Percentiles rank a stretch among this genome's conserved stretches.
Evolutionary conservation across 148 eudicot species (phyloP).

Genomic region (Salicornia ramosissima): DNA sequence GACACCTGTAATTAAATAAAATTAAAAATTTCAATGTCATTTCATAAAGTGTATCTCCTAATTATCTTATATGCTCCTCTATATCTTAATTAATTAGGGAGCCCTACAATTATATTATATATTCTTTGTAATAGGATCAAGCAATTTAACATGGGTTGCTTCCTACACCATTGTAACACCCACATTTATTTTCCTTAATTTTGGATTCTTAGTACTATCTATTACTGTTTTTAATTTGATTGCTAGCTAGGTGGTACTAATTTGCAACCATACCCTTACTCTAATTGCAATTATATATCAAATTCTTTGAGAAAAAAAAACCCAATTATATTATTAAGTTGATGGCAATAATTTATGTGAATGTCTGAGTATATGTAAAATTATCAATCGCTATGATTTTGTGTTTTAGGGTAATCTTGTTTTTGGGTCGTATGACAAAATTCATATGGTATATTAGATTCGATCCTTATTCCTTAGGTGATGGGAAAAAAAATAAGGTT

Average conservation of each 20-base stretch:
- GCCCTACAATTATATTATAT: too few species aligned
- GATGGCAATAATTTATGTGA: too few species aligned
- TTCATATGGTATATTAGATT: too few species aligned
- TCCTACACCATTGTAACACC: not conserved
- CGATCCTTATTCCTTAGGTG: too few species aligned
- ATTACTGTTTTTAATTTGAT: not conserved
- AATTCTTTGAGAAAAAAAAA: too few species aligned
- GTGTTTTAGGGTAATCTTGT: too few species aligned
- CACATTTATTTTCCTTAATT: not conserved
- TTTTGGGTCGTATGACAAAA: too few species aligned
- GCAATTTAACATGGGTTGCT: constrained; percentile 35
- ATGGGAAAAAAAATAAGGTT: too few species aligned
- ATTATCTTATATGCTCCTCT: not conserved
- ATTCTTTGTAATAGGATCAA: not conserved
- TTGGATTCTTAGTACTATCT: not conserved
- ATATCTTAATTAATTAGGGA: not conserved
- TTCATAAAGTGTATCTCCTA: constrained; percentile 20
- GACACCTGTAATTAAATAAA: constrained; percentile 10
- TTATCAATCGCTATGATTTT: too few species aligned
- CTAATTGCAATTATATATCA: not conserved
- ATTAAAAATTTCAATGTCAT: constrained; percentile 38
- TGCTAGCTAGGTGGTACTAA: not conserved
- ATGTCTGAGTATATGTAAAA: too few species aligned
- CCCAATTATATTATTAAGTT: too few species aligned
- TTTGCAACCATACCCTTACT: not conserved